Evolutionary conservation across 2,329 filamentous ascomycete genomes (phyloP).

Genomic region (Fusarium acutatum): DNA sequence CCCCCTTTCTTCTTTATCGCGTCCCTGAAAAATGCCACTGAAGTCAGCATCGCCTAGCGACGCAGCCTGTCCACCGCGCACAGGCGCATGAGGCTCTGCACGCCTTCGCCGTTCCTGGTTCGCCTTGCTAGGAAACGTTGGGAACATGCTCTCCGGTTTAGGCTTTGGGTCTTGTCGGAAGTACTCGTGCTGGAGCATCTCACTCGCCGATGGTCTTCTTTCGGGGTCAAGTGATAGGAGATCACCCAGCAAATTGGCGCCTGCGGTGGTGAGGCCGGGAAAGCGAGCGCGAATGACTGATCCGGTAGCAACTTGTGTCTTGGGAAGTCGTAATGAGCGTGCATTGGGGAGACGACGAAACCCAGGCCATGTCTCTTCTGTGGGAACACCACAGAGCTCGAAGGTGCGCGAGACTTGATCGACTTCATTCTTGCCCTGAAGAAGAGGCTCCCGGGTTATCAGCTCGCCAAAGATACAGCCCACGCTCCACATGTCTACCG

Average conservation of each 20-base stretch:
- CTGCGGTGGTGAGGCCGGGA: slow-evolving; percentile 80
- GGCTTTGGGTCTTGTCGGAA: slow-evolving; percentile 90
- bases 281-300: slow-evolving; percentile 79
- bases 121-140: slow-evolving; percentile 95
- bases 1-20: slow-evolving; percentile 70
- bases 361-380: slow-evolving; percentile 81
- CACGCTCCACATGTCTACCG: slow-evolving; percentile 94
- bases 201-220: slow-evolving; percentile 72
- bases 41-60: slow-evolving; percentile 69
- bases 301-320: slow-evolving; percentile 50
- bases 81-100: slow-evolving; percentile 81
- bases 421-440: slow-evolving; percentile 92
- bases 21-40: slow-evolving; percentile 74
- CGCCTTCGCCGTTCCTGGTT: slow-evolving; percentile 84
- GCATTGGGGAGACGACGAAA: slow-evolving; percentile 91
- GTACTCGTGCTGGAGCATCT: slow-evolving; percentile 82
- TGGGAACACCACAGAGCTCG: slow-evolving; percentile 86
- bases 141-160: slow-evolving; percentile 92
- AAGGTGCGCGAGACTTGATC: slow-evolving; percentile 91
- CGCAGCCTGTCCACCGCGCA: slow-evolving; percentile 71
- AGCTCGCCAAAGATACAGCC: slow-evolving; percentile 97
- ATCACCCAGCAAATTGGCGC: slow-evolving; percentile 72
- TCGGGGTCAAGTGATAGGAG: slow-evolving; percentile 81
- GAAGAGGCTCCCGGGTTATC: slow-evolving; percentile 79
- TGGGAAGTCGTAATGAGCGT: slow-evolving; percentile 76